Conservation (phyloP, 352 stramenopile genomes). For the Phytophthora syringae region DNA sequence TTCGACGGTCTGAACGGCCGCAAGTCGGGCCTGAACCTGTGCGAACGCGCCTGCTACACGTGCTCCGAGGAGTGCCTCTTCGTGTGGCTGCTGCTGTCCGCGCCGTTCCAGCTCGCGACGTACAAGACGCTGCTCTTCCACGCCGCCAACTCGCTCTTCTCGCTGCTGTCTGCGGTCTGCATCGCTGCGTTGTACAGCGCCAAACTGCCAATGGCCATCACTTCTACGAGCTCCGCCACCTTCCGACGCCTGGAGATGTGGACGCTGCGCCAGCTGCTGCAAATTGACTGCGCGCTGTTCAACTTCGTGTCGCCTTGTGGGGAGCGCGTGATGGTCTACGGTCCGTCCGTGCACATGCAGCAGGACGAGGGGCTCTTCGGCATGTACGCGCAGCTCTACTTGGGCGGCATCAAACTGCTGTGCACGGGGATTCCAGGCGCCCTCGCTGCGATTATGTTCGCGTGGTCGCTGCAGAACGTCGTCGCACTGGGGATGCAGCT, state of each 20-base stretch:
- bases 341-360: conserved; percentile 37
- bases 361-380: conserved; percentile 40
- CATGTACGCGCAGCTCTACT: conserved; percentile 66
- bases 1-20: conserved; percentile 18
- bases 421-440: conserved; percentile 51
- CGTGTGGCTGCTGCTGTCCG: conserved; percentile 56
- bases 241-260: conserved; percentile 38
- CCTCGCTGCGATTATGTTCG: conserved; percentile 49
- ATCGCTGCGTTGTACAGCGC: conserved; percentile 30
- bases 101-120: conserved; percentile 58
- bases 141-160: conserved; percentile 52
- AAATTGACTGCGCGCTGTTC: conserved; percentile 56
- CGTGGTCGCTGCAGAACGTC: conserved; percentile 55
- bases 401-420: conserved; percentile 56
- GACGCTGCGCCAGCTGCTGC: conserved; percentile 45
- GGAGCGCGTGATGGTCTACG: conserved; percentile 64
- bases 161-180: conserved; percentile 37
- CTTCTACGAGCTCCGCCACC: neutral
- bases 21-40: conserved; percentile 8
- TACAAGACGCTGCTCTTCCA: conserved; percentile 74
- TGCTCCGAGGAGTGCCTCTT: conserved; percentile 56
- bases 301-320: conserved; percentile 59
- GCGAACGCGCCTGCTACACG: conserved; percentile 20
- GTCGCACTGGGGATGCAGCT: conserved; percentile 24
- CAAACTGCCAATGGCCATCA: conserved; percentile 31